phyloP scores from a whole-genome alignment of 768 basidiomycete species.

The Rhizopogon salebrosus region DNA sequence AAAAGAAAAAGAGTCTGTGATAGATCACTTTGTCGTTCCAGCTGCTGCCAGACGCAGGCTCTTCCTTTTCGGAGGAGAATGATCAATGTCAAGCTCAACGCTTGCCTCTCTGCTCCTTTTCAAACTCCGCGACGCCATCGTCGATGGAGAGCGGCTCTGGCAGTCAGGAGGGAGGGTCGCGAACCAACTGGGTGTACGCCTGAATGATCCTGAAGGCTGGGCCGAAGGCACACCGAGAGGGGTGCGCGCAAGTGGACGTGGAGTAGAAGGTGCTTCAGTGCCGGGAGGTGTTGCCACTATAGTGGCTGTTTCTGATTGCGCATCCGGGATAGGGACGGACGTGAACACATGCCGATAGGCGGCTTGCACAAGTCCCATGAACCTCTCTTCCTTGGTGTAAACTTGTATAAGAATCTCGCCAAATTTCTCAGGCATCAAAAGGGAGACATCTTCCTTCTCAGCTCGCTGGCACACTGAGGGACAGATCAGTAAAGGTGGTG shows the following conservation, averaged over 20 bases:
- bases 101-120: constrained; percentile 19
- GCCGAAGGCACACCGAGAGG: constrained; percentile 1
- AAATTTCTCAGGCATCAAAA: constrained; percentile 58
- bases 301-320: not conserved
- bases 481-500: not conserved
- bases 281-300: constrained; percentile 29
- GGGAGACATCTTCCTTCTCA: constrained; percentile 54
- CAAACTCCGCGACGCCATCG: constrained; percentile 18
- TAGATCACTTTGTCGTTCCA: not conserved
- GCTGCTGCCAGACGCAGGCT: constrained; percentile 9
- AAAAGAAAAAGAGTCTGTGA: too few species aligned
- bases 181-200: constrained; percentile 32
- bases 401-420: constrained; percentile 66
- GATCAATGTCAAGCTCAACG: constrained; percentile 9
- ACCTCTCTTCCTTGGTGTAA: constrained; percentile 58
- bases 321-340: constrained; percentile 7
- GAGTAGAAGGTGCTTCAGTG: constrained; percentile 34
- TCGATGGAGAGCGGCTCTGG: constrained; percentile 23
- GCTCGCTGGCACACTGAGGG: constrained; percentile 39
- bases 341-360: constrained; percentile 51
- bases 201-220: constrained; percentile 13
- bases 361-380: constrained; percentile 58
- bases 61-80: constrained; percentile 17
- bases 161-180: constrained; percentile 39
- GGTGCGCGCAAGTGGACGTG: constrained; percentile 20